A percentile compares a stretch with the other conserved stretches of the same genome.
Evolutionary conservation across 805 yeast genomes (phyloP).

Genomic region (Starmerella etchellsii): DNA sequence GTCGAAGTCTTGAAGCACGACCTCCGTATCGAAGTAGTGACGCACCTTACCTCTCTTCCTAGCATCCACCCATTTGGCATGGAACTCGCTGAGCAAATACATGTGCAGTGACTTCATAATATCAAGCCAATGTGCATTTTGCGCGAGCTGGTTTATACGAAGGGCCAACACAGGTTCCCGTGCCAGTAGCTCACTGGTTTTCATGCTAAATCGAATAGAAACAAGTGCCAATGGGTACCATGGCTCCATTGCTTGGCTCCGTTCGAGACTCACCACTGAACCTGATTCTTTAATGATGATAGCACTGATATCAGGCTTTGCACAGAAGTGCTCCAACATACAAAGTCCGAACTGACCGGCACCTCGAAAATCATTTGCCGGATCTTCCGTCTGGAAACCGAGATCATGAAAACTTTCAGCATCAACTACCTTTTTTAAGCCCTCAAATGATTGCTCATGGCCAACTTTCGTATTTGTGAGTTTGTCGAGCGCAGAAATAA

Average conservation of each 20-base stretch:
- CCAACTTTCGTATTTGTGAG: slow-evolving; percentile 2
- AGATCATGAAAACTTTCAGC: slow-evolving; percentile 26
- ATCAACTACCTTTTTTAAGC: neutral
- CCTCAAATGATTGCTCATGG: neutral
- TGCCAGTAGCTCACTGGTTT: slow-evolving; percentile 10
- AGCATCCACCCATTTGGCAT: slow-evolving; percentile 20
- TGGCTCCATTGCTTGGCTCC: slow-evolving; percentile 8
- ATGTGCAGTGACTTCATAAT: slow-evolving; percentile 14
- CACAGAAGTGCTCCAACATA: slow-evolving; percentile 20
- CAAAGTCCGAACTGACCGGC: slow-evolving; percentile 24
- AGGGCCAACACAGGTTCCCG: slow-evolving; percentile 11
- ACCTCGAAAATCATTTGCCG: slow-evolving; percentile 29
- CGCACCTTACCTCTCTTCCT: slow-evolving; percentile 16
- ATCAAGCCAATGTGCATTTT: neutral
- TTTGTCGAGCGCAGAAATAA: slow-evolving; percentile 1
- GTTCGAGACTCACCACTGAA: slow-evolving; percentile 7
- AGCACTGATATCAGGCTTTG: slow-evolving; percentile 7
- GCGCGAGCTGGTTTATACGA: slow-evolving; percentile 5
- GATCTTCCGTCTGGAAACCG: slow-evolving; percentile 32
- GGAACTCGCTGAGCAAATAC: slow-evolving; percentile 19
- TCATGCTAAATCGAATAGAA: slow-evolving; percentile 24
- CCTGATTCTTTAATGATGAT: slow-evolving; percentile 22
- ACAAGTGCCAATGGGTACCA: slow-evolving; percentile 29
- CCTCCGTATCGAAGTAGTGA: slow-evolving; percentile 24
- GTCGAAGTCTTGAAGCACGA: slow-evolving; percentile 16